Percentiles rank a stretch among this genome's conserved stretches.
Evolutionary conservation across 345 rosid species (phyloP).

Genomic region (Melastoma malabathricum): DNA sequence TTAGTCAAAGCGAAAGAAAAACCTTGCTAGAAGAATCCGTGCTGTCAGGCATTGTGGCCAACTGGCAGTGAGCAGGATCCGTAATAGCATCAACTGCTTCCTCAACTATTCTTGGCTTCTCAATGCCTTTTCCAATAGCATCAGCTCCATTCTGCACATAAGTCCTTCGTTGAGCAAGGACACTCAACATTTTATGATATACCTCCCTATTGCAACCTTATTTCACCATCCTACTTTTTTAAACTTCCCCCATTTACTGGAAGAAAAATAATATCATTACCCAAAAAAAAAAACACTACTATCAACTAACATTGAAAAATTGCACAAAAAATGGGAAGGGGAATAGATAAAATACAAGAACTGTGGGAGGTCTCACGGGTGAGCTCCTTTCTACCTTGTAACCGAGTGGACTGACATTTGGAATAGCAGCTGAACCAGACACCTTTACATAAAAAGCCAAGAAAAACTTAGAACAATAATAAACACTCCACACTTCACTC

Average conservation of each 20-base stretch:
- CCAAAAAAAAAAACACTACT: too few relatives aligned
- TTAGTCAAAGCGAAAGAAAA: background rate
- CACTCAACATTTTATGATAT: too few relatives aligned
- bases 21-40: constrained; percentile 45
- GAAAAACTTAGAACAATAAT: too few relatives aligned
- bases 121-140: constrained; percentile 48
- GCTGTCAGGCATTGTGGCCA: constrained; percentile 54
- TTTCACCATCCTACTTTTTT: too few relatives aligned
- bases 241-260: too few relatives aligned
- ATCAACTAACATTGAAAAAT: too few relatives aligned
- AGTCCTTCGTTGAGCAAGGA: too few relatives aligned
- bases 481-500: too few relatives aligned
- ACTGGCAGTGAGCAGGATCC: constrained; percentile 54
- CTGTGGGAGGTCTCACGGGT: constrained; percentile 51
- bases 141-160: constrained; percentile 62
- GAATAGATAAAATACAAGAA: constrained; percentile 28
- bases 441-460: constrained; percentile 19
- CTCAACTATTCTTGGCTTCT: constrained; percentile 56
- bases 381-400: constrained; percentile 73
- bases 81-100: constrained; percentile 56
- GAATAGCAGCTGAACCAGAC: constrained; percentile 36
- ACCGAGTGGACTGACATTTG: constrained; percentile 35
- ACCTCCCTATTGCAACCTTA: too few relatives aligned
- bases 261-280: too few relatives aligned
- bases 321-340: background rate